Base-by-base conservation (phyloP, 768 basidiomycete species). In the Hypholoma fasciculare region DNA sequence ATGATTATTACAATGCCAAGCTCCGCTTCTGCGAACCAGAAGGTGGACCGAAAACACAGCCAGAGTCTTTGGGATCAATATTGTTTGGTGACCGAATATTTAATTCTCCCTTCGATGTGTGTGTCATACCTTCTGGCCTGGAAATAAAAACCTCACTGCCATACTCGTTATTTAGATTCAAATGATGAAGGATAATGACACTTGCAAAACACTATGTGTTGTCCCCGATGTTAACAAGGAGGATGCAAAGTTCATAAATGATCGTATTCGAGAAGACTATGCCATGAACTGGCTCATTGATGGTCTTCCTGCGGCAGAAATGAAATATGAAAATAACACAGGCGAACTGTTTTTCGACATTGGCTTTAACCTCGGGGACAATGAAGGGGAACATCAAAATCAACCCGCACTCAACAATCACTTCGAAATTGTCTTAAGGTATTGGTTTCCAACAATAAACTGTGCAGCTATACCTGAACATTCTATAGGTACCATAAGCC, bases 51-150 rank as follows among this genome's bases (percentile, higher is more conserved):
- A 72, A 84, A 68, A 84, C 83, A 64, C 87, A 88, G 68, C 89
- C 93, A 3, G 95, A 96, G 71, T 89, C 87, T 1, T 76, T 98
- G 26, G 96, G 96, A 6, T 92, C 92, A 16, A 95, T 98, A 65
- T 76, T 98, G n/a, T 97, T 97, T 63, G 96, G 96, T 14, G 96
- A 98, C 77, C 82, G 96, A 61, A 94, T 98, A 64, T 92, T 94
- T 72, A 87, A 89, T 67, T 93, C 93, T 3, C 91, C 89, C 2
- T 98, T 94, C 67, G 84, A 95, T 63, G 91, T 94, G 60, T 54
- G 88, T 26, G 55, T n/a, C 11, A 26, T 34, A 36, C 9, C 27
- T 16, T 20, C 49, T 23, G 14, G 42, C 19, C 7, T 39, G 23
- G 13, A 38, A 49, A 13, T 36, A 17, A 65, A 17, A 65, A 52